Evolutionary conservation across 2,329 filamentous ascomycete genomes (phyloP), one percentile per base, ranked within the genome.

Genomic region (Colletotrichum viniferum): DNA sequence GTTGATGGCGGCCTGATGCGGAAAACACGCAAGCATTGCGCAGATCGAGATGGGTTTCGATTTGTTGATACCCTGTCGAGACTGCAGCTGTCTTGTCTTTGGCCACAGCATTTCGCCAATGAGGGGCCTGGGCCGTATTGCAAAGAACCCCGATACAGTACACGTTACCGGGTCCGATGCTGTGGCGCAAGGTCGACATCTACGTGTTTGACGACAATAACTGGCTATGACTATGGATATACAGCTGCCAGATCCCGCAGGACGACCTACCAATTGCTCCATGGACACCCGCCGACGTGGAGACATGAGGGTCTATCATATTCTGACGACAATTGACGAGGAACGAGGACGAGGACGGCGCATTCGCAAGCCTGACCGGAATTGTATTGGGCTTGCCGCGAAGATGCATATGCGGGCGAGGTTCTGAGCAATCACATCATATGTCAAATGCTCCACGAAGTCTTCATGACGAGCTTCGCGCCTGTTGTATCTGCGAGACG

Each of bases 391-490:
- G 12, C 56, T n/a, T 69, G 56, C 43, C 43, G 63, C 43, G 30
- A 73, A 43, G 52, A 58, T 76, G 56, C 70, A 73, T 52, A 24
- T 58, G 63, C 34, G 26, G 43, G 61, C 13, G 43, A 48, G 52
- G 14, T 69, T 70, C 36, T 34, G 63, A 64, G 63, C 64, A 66
- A 36, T 73, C 64, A 67, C 48, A 58, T 73, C 38, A 65, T 56
- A 28, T 56, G 32, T 28, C 48, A 36, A 21, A 28, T 18, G 30
- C 43, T 48, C 58, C 4, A 32, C 62, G 28, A 55, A 56, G 21
- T 24, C 28, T 70, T 52, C 28, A 55, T 48, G 60, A 66, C 24
- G 36, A 66, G 21, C 32, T 58, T 28, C 30, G 18, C 26, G 28
- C 26, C 52, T 34, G n/a, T 56, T 30, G n/a, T 56, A 30, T 24